phyloP scores from a whole-genome alignment of 192 early-diverging fungal species.

The Chytriomyces confervae region DNA sequence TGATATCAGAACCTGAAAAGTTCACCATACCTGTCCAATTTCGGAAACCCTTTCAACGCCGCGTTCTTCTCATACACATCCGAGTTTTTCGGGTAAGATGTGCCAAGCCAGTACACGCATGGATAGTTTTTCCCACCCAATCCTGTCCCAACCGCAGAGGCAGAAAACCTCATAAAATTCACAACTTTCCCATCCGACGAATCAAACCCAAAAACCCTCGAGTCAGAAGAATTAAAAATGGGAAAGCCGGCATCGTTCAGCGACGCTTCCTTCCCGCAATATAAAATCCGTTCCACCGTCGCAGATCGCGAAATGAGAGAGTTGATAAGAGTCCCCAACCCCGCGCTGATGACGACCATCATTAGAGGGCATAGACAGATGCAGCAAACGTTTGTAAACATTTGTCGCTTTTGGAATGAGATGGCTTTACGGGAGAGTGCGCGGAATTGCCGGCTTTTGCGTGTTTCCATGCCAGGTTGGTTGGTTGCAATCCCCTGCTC shows the following conservation, averaged over 20 bases:
- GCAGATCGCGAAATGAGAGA: conserved; percentile 54
- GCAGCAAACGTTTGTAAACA: conserved; percentile 35
- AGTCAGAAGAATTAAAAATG: conserved; percentile 38
- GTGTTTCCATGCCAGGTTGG: not conserved
- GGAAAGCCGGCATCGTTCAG: conserved; percentile 42
- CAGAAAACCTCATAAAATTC: conserved; percentile 1
- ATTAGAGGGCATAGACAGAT: conserved; percentile 64
- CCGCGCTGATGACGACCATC: conserved; percentile 69
- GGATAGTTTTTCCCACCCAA: conserved; percentile 13
- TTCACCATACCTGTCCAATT: conserved; percentile 17
- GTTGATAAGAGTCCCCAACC: conserved; percentile 61
- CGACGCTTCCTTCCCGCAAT: conserved; percentile 45
- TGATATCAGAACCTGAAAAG: not conserved
- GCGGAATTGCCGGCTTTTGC: conserved; percentile 39
- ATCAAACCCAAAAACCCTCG: conserved; percentile 18
- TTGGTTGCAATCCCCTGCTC: not conserved
- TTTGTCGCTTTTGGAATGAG: conserved; percentile 26
- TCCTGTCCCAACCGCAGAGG: not conserved
- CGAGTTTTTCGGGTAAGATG: conserved; percentile 39
- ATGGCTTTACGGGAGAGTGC: conserved; percentile 36
- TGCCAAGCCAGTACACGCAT: conserved; percentile 55
- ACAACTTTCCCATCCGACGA: conserved; percentile 5
- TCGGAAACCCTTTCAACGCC: conserved; percentile 14
- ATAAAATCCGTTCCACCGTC: conserved; percentile 45
- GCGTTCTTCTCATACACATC: conserved; percentile 27